These are phyloP conservation scores for Xylariomycetidae sp. DNA, from an alignment of 2,329 filamentous ascomycete genomes.

Conservation along the genomic window DNA sequence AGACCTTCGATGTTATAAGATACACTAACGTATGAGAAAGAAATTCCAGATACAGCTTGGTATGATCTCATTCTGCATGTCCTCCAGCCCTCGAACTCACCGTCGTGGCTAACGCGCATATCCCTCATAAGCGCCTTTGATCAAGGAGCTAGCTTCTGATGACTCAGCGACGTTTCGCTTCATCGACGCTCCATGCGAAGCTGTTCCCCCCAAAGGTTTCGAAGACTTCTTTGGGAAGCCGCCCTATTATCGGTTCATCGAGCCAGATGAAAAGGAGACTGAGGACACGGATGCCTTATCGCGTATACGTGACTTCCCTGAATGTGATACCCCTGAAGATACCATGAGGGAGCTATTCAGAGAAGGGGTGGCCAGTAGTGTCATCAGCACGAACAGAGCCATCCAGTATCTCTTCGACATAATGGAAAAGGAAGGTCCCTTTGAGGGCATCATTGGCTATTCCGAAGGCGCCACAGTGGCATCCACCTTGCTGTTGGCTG, in stretches of 20 bases:
- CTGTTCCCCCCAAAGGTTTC: slow-evolving; percentile 46
- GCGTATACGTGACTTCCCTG: slow-evolving; percentile 48
- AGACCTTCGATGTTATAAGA: slow-evolving; percentile 2
- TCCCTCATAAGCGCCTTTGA: slow-evolving; percentile 38
- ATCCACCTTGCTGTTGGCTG: slow-evolving; percentile 23
- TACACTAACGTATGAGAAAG: slow-evolving; percentile 26
- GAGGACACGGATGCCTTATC: slow-evolving; percentile 40
- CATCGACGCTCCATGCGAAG: slow-evolving; percentile 44
- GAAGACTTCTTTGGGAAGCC: slow-evolving; percentile 51
- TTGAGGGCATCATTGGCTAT: slow-evolving; percentile 27
- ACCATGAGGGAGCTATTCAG: slow-evolving; percentile 46
- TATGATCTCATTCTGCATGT: slow-evolving; percentile 18
- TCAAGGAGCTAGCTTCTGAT: slow-evolving; percentile 41
- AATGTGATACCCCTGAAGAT: slow-evolving; percentile 46
- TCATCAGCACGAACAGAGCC: slow-evolving; percentile 33
- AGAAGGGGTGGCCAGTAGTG: slow-evolving; percentile 32
- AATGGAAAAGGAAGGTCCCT: slow-evolving; percentile 26
- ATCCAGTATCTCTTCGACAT: slow-evolving; percentile 33
- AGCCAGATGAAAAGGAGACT: slow-evolving; percentile 37
- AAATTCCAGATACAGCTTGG: slow-evolving; percentile 51
- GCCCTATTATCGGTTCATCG: slow-evolving; percentile 51
- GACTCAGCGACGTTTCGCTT: slow-evolving; percentile 44
- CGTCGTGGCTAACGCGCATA: slow-evolving; percentile 9
- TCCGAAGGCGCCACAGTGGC: slow-evolving; percentile 27
- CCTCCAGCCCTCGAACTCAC: slow-evolving; percentile 4